phyloP scores from a whole-genome alignment of 371 early-diverging fungal species.

The Chytridium lagenaria region DNA sequence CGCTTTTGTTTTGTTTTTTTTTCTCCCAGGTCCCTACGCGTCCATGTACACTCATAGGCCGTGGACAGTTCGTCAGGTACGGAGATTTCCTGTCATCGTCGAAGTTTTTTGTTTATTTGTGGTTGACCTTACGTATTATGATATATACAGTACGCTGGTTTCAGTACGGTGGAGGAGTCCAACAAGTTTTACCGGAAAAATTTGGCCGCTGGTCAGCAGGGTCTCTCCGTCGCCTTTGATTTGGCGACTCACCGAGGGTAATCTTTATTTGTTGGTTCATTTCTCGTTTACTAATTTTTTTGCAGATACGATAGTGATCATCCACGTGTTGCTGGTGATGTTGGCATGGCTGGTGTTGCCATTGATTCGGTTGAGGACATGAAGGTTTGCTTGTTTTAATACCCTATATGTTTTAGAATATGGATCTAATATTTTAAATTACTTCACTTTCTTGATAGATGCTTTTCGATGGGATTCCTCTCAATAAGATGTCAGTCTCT shows the following conservation, averaged over 20 bases:
- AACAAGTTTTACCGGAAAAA: constrained; percentile 85
- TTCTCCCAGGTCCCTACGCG: constrained; percentile 70
- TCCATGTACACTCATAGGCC: constrained; percentile 88
- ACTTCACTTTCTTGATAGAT: too few relatives aligned
- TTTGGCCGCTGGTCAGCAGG: constrained; percentile 87
- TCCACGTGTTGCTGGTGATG: constrained; percentile 84
- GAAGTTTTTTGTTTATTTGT: constrained; percentile 14
- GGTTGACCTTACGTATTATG: background rate
- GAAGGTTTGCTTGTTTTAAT: constrained; percentile 69
- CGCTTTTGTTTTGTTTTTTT: background rate
- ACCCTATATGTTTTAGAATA: too few relatives aligned
- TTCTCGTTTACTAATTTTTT: constrained; percentile 9
- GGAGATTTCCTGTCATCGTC: too few relatives aligned
- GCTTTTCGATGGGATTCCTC: constrained; percentile 82
- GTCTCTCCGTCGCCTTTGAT: constrained; percentile 84
- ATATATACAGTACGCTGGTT: constrained; percentile 76
- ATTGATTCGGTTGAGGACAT: constrained; percentile 90
- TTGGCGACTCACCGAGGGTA: constrained; percentile 84
- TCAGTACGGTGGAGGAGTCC: constrained; percentile 86
- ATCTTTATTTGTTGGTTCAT: constrained; percentile 12
- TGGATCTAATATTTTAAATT: too few relatives aligned
- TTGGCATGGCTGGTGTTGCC: constrained; percentile 92
- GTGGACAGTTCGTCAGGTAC: constrained; percentile 81
- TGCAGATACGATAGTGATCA: constrained; percentile 82
- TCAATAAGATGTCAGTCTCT: constrained; percentile 84